Base-by-base conservation (phyloP, 306 rosid genomes). In the Carpinus fangiana region DNA sequence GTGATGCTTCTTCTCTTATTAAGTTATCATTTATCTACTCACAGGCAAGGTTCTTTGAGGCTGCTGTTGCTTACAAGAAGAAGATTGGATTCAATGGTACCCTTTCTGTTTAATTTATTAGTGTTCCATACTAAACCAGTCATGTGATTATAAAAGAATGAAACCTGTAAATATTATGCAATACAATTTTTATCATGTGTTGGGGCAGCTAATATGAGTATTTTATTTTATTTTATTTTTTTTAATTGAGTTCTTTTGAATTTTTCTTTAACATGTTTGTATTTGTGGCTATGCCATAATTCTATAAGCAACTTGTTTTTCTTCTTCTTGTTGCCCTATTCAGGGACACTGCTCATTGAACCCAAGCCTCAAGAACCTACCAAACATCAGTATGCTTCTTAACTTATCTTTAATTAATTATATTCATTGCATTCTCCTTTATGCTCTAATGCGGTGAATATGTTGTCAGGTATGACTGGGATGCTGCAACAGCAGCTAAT, bases 361-460 rank as follows among this genome's bases (percentile, higher is more conserved):
- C 99, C 99, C 73, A 95, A 95, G 85, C 98, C 98, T 56, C 97
- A 93, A 86, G 99, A 95, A 87, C 99, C 98, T 59, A 95, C 96
- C 57, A 95, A 95, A 83, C 99, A 95, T 75, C 99, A 95, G 99
- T 93, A 79, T 2, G 83, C 53, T 54, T 77, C 73, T 74, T 82
- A 9, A 34, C 43, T 76, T 64, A 1, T 70, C 72, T 68, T 84
- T 69, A 56, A 34, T 77, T 73, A 46, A n/a, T 68, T 18, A 68
- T 76, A 76, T 77, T 28, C 34, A 46, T 52, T 57, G n/a, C 64
- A 51, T n/a, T 1, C 26, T 9, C 59, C 56, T 70, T 18, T 52
- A 28, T 55, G 52, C 60, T 84, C 71, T 75, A 36, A 17, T 23
- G 12, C 65, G 34, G 55, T 52, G 31, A 72, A 38, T 78, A 54